Percentiles rank a stretch among this genome's conserved stretches.
phyloP scores from a whole-genome alignment of 225 moss, liverwort and hornwort species.

The Straminergon stramineum region DNA sequence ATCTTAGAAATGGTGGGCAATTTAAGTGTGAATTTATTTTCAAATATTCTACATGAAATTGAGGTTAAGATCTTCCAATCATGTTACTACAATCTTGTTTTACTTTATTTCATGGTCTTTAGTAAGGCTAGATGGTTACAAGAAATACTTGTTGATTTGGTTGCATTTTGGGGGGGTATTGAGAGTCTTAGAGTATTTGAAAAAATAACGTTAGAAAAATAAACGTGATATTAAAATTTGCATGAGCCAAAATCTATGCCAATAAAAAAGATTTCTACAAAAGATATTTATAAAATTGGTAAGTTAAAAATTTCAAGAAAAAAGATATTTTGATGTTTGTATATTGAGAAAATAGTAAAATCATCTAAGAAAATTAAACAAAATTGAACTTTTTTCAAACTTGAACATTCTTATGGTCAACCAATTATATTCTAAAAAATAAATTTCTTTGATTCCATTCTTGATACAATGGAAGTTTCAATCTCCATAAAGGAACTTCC shows the following conservation, averaged over 20 bases:
- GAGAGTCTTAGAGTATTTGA: neutral
- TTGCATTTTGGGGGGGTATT: neutral
- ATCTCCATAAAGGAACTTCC: fast-evolving
- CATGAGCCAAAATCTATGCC: neutral
- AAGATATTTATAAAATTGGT: neutral
- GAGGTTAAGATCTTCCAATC: no score
- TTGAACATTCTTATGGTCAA: neutral
- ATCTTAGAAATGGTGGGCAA: no score
- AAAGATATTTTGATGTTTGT: neutral
- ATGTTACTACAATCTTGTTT: no score
- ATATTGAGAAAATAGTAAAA: neutral
- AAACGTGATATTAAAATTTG: neutral
- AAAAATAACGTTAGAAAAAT: neutral
- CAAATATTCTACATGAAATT: neutral
- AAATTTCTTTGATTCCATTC: neutral
- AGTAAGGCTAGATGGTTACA: neutral
- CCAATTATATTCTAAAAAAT: neutral
- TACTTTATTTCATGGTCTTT: neutral
- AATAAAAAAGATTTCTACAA: neutral
- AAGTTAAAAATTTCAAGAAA: neutral
- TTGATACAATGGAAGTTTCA: neutral
- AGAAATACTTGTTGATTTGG: neutral
- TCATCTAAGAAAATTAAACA: neutral
- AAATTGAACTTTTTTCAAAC: neutral
- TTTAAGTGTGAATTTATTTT: neutral